These are phyloP conservation scores for Geotrichum bryndzae DNA, from an alignment of 1,139 yeast species.

Conservation along the genomic window DNA sequence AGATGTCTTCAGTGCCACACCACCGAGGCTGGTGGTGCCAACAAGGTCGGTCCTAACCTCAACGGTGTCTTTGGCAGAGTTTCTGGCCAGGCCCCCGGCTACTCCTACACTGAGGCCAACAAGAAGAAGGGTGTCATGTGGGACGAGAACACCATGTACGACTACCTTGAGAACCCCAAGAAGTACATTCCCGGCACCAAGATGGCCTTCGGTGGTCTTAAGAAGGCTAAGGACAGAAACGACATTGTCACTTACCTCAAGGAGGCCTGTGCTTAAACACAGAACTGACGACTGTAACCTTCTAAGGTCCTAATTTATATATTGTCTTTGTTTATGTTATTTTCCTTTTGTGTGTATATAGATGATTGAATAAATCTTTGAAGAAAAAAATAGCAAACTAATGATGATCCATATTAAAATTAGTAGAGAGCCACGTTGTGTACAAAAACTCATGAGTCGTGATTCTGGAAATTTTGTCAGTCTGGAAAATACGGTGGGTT, in stretches of 20 bases:
- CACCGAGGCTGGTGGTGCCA: conserved; percentile 89
- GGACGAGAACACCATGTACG: conserved; percentile 84
- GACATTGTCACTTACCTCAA: conserved; percentile 89
- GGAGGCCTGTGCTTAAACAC: conserved; percentile 42
- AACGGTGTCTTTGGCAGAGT: conserved; percentile 89
- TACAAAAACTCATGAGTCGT: neutral
- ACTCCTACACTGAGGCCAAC: conserved; percentile 96
- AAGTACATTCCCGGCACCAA: conserved; percentile 99
- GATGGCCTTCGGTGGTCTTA: conserved; percentile 99
- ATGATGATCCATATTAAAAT: no score
- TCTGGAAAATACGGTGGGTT: neutral
- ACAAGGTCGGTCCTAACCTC: conserved; percentile 99
- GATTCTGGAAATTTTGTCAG: neutral
- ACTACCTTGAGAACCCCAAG: conserved; percentile 98
- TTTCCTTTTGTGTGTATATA: neutral
- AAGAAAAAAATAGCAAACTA: neutral
- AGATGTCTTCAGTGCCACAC: conserved; percentile 99
- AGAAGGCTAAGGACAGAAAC: conserved; percentile 98
- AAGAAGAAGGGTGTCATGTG: conserved; percentile 89
- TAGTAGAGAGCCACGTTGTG: neutral
- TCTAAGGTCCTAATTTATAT: neutral
- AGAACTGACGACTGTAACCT: neutral
- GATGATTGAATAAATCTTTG: neutral
- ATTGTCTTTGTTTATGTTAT: neutral
- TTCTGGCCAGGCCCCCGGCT: conserved; percentile 90